Percentiles rank a stretch among this genome's conserved stretches.
Conservation (phyloP, 352 stramenopile species). For the Achlya hypogyna region DNA sequence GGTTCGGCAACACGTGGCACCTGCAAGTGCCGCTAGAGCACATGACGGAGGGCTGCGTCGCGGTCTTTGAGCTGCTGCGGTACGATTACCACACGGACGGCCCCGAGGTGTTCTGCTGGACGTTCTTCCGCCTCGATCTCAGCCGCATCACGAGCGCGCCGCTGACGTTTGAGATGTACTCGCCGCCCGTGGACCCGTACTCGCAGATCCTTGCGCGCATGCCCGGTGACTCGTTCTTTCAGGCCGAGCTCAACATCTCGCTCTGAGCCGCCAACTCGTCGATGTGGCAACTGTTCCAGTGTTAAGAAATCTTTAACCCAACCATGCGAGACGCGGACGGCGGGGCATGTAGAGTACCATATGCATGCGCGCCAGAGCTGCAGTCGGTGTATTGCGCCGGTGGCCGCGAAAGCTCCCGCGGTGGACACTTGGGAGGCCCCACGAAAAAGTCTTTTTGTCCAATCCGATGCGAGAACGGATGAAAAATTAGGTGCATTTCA, state of each 20-base stretch:
- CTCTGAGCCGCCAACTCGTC: no score
- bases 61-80: conserved; percentile 71
- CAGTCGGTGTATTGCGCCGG: no score
- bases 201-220: conserved; percentile 81
- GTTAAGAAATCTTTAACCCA: no score
- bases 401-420: no score
- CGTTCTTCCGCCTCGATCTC: conserved; percentile 82
- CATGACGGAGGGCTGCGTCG: conserved; percentile 81
- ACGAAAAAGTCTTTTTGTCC: no score
- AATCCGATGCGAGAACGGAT: no score
- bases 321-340: no score
- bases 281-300: no score
- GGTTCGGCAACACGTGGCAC: conserved; percentile 86
- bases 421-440: no score
- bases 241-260: conserved; percentile 83
- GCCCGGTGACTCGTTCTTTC: conserved; percentile 79
- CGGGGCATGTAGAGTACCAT: no score
- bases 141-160: conserved; percentile 81
- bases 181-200: conserved; percentile 67
- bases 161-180: conserved; percentile 85
- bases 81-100: conserved; percentile 63
- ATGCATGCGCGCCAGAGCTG: no score
- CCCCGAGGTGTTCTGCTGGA: conserved; percentile 83
- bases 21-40: conserved; percentile 77
- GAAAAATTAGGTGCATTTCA: no score